Conservation (phyloP, 805 yeast genomes). For the Yarrowia sp. region DNA sequence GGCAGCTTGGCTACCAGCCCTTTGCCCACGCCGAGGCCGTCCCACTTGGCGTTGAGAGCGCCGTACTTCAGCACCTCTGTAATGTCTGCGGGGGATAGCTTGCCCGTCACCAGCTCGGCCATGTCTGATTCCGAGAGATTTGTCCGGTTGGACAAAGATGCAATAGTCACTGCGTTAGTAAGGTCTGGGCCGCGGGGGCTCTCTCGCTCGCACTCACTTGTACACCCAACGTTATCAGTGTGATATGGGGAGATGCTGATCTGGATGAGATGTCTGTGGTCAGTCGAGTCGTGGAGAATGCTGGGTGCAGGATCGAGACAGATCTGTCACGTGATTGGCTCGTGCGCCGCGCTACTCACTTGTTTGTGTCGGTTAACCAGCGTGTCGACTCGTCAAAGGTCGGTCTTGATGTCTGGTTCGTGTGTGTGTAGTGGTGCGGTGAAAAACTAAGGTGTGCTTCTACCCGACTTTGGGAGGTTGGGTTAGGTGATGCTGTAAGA, state of each 20-base stretch:
- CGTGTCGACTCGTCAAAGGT: background rate
- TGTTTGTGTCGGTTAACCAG: background rate
- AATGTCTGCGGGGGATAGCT: constrained; percentile 7
- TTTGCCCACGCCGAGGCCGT: constrained; percentile 15
- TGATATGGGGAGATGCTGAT: background rate
- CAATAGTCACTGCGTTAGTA: constrained; percentile 24
- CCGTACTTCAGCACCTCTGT: constrained; percentile 15
- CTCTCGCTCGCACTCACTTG: background rate
- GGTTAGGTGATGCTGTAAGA: constrained; percentile 12
- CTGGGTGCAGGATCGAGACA: background rate
- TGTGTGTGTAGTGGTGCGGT: constrained; percentile 22
- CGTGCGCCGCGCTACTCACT: background rate
- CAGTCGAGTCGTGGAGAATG: background rate
- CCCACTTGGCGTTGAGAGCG: constrained; percentile 1
- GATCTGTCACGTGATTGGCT: background rate
- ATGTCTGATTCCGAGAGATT: constrained; percentile 14
- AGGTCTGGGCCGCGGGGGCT: background rate
- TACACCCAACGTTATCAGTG: constrained; percentile 14
- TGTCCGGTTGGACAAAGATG: constrained; percentile 22
- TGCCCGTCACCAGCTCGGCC: constrained; percentile 8
- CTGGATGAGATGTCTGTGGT: background rate
- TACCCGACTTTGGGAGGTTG: background rate
- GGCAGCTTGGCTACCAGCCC: constrained; percentile 2
- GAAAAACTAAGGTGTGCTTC: constrained; percentile 19
- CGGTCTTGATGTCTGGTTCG: constrained; percentile 17